Conservation (phyloP, 2,329 filamentous ascomycete genomes). For the Botrytis sinoallii region DNA sequence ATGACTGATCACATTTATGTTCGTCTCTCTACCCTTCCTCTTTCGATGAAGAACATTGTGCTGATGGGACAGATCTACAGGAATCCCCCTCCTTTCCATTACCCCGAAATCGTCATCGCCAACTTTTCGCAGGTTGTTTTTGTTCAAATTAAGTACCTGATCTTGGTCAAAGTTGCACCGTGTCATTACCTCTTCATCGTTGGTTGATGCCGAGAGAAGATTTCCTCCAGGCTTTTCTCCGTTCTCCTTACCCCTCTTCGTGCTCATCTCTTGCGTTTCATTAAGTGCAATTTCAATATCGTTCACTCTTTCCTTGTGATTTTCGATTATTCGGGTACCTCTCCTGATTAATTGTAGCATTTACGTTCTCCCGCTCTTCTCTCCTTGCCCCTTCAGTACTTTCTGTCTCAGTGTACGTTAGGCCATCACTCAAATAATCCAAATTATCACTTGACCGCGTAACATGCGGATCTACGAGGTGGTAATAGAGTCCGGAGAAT, state of each 20-base stretch:
- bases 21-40: neutral
- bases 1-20: neutral
- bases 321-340: neutral
- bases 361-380: neutral
- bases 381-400: constrained; percentile 4
- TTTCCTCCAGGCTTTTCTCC: neutral
- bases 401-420: too few relatives aligned
- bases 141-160: neutral
- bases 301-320: neutral
- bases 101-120: neutral
- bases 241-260: constrained; percentile 6
- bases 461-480: too few relatives aligned
- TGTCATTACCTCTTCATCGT: neutral
- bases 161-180: neutral
- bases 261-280: neutral
- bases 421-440: too few relatives aligned
- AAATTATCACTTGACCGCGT: too few relatives aligned
- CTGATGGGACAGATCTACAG: neutral
- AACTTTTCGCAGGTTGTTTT: neutral
- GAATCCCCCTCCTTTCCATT: neutral
- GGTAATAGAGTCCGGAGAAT: too few relatives aligned
- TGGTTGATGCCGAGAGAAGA: neutral
- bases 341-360: neutral
- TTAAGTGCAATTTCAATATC: neutral
- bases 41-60: too few relatives aligned